Evolutionary conservation across 75 land plant species (phyloP), one percentile per base, ranked within the genome.

Genomic region (Gnetum montanum): DNA sequence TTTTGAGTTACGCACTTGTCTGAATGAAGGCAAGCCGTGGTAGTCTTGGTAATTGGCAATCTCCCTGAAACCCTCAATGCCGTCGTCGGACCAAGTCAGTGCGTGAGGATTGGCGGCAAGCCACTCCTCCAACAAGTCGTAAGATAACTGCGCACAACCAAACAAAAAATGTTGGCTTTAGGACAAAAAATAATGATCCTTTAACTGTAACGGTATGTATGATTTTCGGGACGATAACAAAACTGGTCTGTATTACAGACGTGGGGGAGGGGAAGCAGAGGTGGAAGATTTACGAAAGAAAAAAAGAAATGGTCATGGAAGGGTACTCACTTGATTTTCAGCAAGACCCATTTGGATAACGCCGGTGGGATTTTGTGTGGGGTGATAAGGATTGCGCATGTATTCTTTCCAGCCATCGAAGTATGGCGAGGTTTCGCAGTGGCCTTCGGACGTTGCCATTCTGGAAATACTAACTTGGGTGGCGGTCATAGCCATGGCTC

Each of bases 301-400:
- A 33, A 20, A 35, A 0, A n/a, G 6, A 28, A 31, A 23, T 33
- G 0, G 5, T 12, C 1, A 38, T 38, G 41, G 11, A 12, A 47
- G n/a, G 49, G 3, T 22, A 49, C 65, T 59, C 24, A 70, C 84
- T 67, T 81, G 80, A 59, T 69, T 76, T 52, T 77, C 81, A 1
- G 85, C 67, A 8, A 77, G 53, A 8, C 77, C 80, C 70, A 81
- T 74, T 30, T 77, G 73, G 41, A 81, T 81, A 56, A 80, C 69
- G 24, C 85, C 85, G 6, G 35, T 3, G 0, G 85, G 74, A 38
- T 81, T 81, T 0, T 34, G 31, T 8, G 52, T 19, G 2, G 67
- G 52, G 28, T 80, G 71, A 63, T 56, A 80, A 0, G 72, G 68
- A 54, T 76, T 66, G 10, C 47, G 41, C 12, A 58, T 47, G 13